These are phyloP conservation scores for Pseudozyma hubeiensis DNA, from an alignment of 1,284 basidiomycete genomes.

Conservation along the genomic window DNA sequence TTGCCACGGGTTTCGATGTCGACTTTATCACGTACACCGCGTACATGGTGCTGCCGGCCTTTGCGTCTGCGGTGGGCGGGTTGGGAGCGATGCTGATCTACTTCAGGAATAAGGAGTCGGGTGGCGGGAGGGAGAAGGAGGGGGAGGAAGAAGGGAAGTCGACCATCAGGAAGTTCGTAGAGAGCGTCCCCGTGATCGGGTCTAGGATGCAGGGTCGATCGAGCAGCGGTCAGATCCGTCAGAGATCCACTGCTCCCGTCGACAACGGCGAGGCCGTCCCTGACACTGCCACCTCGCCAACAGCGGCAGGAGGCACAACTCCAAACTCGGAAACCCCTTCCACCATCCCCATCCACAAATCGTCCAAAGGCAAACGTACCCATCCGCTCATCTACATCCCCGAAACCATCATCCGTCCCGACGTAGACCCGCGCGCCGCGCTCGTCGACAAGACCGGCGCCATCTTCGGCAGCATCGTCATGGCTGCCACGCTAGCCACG, in stretches of 20 bases:
- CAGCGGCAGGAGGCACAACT: conserved; percentile 5
- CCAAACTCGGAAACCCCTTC: conserved; percentile 23
- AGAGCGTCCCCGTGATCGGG: conserved; percentile 37
- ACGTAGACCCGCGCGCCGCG: conserved; percentile 71
- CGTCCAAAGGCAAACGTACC: conserved; percentile 8
- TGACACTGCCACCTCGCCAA: background rate
- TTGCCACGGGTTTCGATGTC: conserved; percentile 66
- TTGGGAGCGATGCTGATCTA: conserved; percentile 51
- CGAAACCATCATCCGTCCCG: conserved; percentile 69
- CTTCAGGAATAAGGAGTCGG: conserved; percentile 50
- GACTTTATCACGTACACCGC: conserved; percentile 64
- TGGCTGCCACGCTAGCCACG: conserved; percentile 73
- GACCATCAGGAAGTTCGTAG: conserved; percentile 30
- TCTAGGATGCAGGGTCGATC: background rate
- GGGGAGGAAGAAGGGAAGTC: conserved; percentile 9
- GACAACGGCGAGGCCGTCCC: background rate
- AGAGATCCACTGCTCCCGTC: conserved; percentile 15
- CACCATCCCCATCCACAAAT: conserved; percentile 4
- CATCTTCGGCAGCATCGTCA: conserved; percentile 71
- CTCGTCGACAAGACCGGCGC: conserved; percentile 73
- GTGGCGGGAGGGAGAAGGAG: conserved; percentile 6
- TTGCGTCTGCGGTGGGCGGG: conserved; percentile 53
- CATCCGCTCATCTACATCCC: conserved; percentile 69
- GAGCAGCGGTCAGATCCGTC: conserved; percentile 20
- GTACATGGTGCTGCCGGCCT: conserved; percentile 63